Percentiles rank a stretch among this genome's conserved stretches.
Evolutionary conservation across 148 eudicot genomes (phyloP).

Genomic region (Drosera capensis): DNA sequence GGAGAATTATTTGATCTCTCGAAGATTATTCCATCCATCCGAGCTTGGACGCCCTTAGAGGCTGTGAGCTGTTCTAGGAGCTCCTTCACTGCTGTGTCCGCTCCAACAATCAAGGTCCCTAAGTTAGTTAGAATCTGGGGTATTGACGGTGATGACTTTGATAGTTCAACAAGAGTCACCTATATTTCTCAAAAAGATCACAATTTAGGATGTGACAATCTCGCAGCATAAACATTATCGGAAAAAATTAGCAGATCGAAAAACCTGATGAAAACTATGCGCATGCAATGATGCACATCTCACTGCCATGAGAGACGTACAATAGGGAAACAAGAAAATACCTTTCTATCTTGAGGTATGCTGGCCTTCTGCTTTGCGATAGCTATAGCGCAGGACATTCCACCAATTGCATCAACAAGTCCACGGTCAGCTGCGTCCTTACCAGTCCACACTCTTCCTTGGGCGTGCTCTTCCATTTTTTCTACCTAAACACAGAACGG

Average conservation of each 20-base stretch:
- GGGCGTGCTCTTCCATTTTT: conserved; percentile 84
- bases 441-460: conserved; percentile 96
- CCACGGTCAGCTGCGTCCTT: conserved; percentile 69
- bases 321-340: conserved; percentile 2
- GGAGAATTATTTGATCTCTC: conserved; percentile 40
- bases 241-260: background rate
- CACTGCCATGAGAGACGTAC: background rate
- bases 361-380: conserved; percentile 82
- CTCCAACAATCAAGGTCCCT: conserved; percentile 43
- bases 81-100: conserved; percentile 33
- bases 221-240: background rate
- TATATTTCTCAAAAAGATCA: conserved; percentile 11
- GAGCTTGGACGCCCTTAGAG: conserved; percentile 63
- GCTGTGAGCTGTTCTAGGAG: conserved; percentile 38
- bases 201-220: background rate
- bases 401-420: conserved; percentile 86
- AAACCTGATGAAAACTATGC: too few species aligned
- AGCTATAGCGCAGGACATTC: conserved; percentile 72
- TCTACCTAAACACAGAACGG: conserved; percentile 32
- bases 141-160: conserved; percentile 51
- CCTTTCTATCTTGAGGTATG: conserved; percentile 66
- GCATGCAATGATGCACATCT: too few species aligned
- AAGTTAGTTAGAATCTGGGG: conserved; percentile 54
- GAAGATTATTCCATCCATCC: conserved; percentile 78
- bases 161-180: conserved; percentile 72